Evolutionary conservation across 192 early-diverging fungal species (phyloP).

Genomic region (Gonapodya prolifera): DNA sequence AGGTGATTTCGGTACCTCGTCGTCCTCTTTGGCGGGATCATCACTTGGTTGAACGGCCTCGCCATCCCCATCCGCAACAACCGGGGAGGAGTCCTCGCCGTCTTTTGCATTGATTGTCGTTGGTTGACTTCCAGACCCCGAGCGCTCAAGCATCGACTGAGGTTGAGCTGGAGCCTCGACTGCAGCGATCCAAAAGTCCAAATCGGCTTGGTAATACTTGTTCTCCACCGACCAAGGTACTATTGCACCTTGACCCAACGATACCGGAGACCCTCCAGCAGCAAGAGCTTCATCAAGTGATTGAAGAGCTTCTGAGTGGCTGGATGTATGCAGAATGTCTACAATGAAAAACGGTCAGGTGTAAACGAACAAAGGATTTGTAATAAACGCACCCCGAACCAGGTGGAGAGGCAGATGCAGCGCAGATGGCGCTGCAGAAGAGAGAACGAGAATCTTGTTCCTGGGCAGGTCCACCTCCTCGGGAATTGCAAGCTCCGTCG

Average conservation of each 20-base stretch:
- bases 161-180: background rate
- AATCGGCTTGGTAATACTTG: background rate
- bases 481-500: too few species aligned
- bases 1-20: background rate
- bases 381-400: background rate
- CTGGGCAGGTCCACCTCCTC: background rate
- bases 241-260: background rate
- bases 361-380: background rate
- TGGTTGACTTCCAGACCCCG: background rate
- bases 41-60: background rate
- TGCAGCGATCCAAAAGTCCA: conserved; percentile 4
- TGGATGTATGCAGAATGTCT: background rate
- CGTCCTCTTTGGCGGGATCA: background rate
- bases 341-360: background rate
- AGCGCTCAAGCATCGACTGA: too few species aligned
- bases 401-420: background rate
- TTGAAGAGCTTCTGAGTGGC: background rate
- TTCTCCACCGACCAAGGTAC: background rate
- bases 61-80: background rate
- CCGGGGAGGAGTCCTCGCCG: background rate
- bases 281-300: background rate
- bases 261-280: background rate
- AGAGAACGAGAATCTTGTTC: conserved; percentile 1
- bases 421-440: background rate
- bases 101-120: background rate